A percentile compares a stretch with the other conserved stretches of the same genome.
These are phyloP conservation scores for Neurospora sublineolata DNA, from an alignment of 495 filamentous ascomycete species.

Conservation along the genomic window DNA sequence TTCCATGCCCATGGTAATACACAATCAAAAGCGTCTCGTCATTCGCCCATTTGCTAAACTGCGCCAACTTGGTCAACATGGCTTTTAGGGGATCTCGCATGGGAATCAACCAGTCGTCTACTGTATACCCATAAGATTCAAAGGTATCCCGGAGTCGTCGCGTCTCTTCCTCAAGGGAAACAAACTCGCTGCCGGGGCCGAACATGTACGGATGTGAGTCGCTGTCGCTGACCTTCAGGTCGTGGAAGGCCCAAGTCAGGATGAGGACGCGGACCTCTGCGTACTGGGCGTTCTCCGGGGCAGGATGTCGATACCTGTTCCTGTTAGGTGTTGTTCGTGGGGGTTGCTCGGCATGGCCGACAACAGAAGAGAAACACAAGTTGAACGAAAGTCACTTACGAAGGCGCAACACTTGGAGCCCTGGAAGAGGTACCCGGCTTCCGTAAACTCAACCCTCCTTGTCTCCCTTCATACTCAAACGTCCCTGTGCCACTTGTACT, in stretches of 20 bases:
- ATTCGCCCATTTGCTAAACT: conserved; percentile 15
- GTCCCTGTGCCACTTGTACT: neutral
- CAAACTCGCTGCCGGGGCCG: conserved; percentile 13
- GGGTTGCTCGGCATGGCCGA: neutral
- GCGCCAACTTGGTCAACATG: conserved; percentile 4
- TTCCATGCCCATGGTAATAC: conserved; percentile 25
- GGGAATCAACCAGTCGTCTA: conserved; percentile 19
- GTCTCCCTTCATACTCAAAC: neutral
- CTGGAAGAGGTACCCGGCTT: neutral
- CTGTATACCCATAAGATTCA: conserved; percentile 15
- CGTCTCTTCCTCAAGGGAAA: conserved; percentile 24
- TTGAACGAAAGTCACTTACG: conserved; percentile 7
- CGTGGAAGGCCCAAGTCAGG: conserved; percentile 24
- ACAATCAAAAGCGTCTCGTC: conserved; percentile 22
- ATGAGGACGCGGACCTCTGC: conserved; percentile 19
- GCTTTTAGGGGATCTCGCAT: conserved; percentile 15
- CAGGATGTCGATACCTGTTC: neutral
- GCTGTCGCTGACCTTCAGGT: conserved; percentile 11
- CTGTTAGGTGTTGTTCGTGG: conserved; percentile 5
- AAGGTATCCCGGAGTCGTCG: conserved; percentile 16
- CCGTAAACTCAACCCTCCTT: neutral
- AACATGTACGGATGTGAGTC: conserved; percentile 11
- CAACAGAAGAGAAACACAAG: neutral
- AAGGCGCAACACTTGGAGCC: neutral
- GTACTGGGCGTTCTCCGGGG: conserved; percentile 9